Conservation (phyloP, 2,329 filamentous ascomycete species). For the Didymella pinodella region DNA sequence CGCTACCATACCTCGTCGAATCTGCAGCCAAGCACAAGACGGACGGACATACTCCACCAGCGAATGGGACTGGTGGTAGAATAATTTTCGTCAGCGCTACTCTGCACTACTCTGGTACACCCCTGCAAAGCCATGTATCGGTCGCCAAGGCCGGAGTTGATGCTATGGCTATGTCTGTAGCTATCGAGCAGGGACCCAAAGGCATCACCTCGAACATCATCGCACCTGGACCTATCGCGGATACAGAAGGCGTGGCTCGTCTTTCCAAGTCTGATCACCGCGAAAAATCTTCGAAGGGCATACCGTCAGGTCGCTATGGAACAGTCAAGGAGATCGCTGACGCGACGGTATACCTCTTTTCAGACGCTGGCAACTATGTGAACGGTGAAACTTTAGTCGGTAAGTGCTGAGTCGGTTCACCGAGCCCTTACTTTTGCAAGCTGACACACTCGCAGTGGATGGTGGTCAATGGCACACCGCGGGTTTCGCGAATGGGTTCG, state of each 20-base stretch:
- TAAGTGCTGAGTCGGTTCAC: slow-evolving; percentile 50
- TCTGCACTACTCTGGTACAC: slow-evolving; percentile 87
- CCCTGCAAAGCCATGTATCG: slow-evolving; percentile 86
- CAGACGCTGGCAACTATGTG: slow-evolving; percentile 83
- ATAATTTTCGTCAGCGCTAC: slow-evolving; percentile 91
- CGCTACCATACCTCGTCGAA: slow-evolving; percentile 78
- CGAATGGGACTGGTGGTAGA: slow-evolving; percentile 72
- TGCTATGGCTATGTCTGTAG: slow-evolving; percentile 78
- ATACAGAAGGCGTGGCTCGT: slow-evolving; percentile 71
- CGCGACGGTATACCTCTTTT: slow-evolving; percentile 88
- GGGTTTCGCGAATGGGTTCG: slow-evolving; percentile 51
- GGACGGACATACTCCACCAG: slow-evolving; percentile 61
- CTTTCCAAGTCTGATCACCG: slow-evolving; percentile 49
- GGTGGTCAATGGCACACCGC: slow-evolving; percentile 60
- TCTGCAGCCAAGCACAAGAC: slow-evolving; percentile 72
- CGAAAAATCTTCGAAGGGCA: slow-evolving; percentile 40
- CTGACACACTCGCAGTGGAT: slow-evolving; percentile 54
- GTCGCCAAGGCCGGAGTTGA: slow-evolving; percentile 94
- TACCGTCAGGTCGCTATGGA: slow-evolving; percentile 81
- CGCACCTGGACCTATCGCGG: slow-evolving; percentile 83
- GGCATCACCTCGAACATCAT: slow-evolving; percentile 90
- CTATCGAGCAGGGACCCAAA: slow-evolving; percentile 87
- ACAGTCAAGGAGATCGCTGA: slow-evolving; percentile 88
- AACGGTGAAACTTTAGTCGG: slow-evolving; percentile 84
- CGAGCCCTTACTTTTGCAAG: not conserved